Base-by-base conservation (phyloP, 768 basidiomycete species). In the Boletellus ananas region DNA sequence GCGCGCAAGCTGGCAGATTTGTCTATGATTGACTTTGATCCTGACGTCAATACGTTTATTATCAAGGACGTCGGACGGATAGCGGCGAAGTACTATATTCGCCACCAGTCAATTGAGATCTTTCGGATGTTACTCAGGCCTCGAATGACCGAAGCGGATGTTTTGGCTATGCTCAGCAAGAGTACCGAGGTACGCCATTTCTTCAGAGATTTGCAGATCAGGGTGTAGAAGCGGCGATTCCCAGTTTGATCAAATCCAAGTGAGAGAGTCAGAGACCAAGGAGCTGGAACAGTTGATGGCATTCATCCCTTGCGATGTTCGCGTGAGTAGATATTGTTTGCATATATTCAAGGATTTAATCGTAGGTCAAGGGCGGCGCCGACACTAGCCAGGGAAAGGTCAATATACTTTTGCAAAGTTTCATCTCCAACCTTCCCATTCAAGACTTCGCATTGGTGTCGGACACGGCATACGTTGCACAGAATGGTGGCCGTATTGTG, bases 391-490 rank as follows among this genome's bases (percentile, higher is more conserved):
- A 74, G 68, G 91, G 81, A 42, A 99, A 99, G 72, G 93, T 94
- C 70, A 98, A 97, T 66, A 90, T 98, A 53, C 77, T 98, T 16
- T 74, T 99, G 18, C 96, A 99, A 70, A 87, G 82, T 1, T 90
- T 81, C 67, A 92, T 99, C 55, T 96, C 93, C 34, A 72, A 79
- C 40, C 76, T 81, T 38, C 72, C 74, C n/a, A 73, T 96, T 13
- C 88, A 96, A 52, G 96, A 99, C 69, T 99, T 96, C 60, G 96
- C 96, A 9, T 74, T 99, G 51, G 86, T 98, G 7, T 98, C 96
- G 1, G 96, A 99, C 63, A 87, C 83, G 62, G 91, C 86, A 2
- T 99, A 95, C 63, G 91, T 84, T 36, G 90, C 94, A 20, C 94
- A 97, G 64, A 99, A 98, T 60, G 90, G 86, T 14, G 94, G 88